These are phyloP conservation scores for Chlorella sorokiniana DNA, from an alignment of 139 green algal genomes.

Conservation along the genomic window DNA sequence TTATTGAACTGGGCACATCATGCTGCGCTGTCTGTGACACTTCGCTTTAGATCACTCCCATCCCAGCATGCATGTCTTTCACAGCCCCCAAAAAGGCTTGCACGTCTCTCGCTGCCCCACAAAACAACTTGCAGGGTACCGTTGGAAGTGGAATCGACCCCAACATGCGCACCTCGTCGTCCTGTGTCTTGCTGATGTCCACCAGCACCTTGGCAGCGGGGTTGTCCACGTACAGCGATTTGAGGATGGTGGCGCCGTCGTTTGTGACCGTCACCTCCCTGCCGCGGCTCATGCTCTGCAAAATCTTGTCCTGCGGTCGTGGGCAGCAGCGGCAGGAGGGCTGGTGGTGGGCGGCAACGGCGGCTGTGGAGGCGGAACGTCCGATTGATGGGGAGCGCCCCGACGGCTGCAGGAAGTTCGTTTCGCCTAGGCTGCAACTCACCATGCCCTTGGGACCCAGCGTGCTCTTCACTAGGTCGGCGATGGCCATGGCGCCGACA, in stretches of 20 bases:
- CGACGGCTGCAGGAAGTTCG: not conserved
- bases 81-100: too few relatives aligned
- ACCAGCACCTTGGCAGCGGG: conserved; percentile 95
- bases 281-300: conserved; percentile 90
- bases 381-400: too few relatives aligned
- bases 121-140: too few relatives aligned
- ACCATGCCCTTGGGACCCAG: conserved; percentile 98
- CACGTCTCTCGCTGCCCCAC: too few relatives aligned
- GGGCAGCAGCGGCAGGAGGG: not conserved
- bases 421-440: not conserved
- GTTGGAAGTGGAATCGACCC: too few relatives aligned
- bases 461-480: conserved; percentile 97
- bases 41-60: too few relatives aligned
- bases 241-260: conserved; percentile 98
- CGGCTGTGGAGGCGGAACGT: not conserved
- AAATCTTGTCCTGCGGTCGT: conserved; percentile 94
- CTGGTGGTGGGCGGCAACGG: not conserved
- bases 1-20: too few relatives aligned
- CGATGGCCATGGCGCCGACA: conserved; percentile 96
- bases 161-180: conserved; percentile 30
- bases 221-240: conserved; percentile 97
- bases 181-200: conserved; percentile 50
- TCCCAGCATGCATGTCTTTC: too few relatives aligned
- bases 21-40: too few relatives aligned
- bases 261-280: conserved; percentile 96